Percentiles rank a stretch among this genome's conserved stretches.
Evolutionary conservation across 352 stramenopile species (phyloP).

Genomic region (Pythium dissotocum): DNA sequence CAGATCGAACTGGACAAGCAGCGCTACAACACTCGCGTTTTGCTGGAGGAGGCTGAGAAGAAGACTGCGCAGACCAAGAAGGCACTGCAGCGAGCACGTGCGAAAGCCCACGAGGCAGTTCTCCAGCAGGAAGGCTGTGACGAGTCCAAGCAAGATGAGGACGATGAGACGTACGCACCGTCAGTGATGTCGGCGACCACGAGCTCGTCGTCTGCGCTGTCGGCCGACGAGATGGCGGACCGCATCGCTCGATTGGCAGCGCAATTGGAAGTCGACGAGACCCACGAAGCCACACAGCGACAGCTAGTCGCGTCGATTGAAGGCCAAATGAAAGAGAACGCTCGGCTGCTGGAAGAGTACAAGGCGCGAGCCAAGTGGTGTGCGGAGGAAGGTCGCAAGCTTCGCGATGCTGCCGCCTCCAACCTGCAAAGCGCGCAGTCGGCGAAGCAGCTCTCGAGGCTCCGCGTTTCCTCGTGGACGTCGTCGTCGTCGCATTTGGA

Average conservation of each 20-base stretch:
- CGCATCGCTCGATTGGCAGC: conserved; percentile 47
- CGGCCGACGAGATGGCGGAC: conserved; percentile 18
- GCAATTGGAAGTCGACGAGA: conserved; percentile 57
- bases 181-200: conserved; percentile 1
- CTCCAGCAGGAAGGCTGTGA: conserved; percentile 16
- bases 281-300: conserved; percentile 43
- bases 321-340: conserved; percentile 19
- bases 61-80: conserved; percentile 29
- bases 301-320: conserved; percentile 38
- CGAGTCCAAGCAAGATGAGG: conserved; percentile 20
- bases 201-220: background rate
- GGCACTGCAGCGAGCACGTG: conserved; percentile 34
- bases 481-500: conserved; percentile 62
- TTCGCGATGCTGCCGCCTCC: conserved; percentile 45
- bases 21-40: conserved; percentile 27
- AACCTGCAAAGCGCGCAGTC: conserved; percentile 61
- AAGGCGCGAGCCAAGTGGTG: conserved; percentile 28
- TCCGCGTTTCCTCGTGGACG: conserved; percentile 63
- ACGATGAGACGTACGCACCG: conserved; percentile 8
- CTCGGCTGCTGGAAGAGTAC: conserved; percentile 25
- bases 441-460: conserved; percentile 48
- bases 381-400: conserved; percentile 36
- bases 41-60: conserved; percentile 35
- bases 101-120: conserved; percentile 40
- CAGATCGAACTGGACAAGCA: conserved; percentile 33